These are phyloP conservation scores for Irpex sp. DNA, from an alignment of 1,284 basidiomycete species.

Conservation along the genomic window DNA sequence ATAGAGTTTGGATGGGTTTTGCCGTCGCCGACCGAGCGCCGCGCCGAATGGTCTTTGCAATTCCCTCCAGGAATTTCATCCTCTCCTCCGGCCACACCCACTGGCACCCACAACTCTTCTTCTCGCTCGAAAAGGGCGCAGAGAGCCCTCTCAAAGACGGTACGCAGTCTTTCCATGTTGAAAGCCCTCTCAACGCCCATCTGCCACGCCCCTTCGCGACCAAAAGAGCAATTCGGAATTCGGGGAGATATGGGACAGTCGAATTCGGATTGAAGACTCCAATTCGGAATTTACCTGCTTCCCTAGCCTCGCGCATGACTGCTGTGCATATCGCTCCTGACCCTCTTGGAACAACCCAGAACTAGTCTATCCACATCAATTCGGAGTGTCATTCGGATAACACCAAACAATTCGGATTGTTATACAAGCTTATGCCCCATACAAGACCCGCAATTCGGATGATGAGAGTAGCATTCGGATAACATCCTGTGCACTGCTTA, in stretches of 20 bases:
- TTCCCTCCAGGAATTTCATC: conserved; percentile 5
- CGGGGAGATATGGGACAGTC: background rate
- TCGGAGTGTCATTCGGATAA: conserved; percentile 1
- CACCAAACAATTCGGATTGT: background rate
- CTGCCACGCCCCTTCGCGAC: background rate
- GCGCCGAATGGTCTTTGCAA: background rate
- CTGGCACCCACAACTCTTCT: conserved; percentile 6
- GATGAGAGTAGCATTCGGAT: conserved; percentile 1
- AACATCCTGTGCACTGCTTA: background rate
- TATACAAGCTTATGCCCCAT: background rate
- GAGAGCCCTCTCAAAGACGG: background rate
- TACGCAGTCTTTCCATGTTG: background rate
- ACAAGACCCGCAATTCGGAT: background rate
- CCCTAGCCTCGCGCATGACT: conserved; percentile 1
- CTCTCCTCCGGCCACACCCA: conserved; percentile 2
- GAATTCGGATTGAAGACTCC: conserved; percentile 18
- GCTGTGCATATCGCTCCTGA: background rate
- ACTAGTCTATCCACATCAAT: background rate
- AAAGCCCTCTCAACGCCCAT: background rate
- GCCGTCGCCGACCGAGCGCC: background rate
- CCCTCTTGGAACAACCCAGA: background rate
- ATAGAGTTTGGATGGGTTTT: conserved; percentile 3
- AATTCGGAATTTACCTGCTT: conserved; percentile 13
- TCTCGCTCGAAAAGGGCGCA: background rate
- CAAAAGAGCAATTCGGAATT: background rate